Conservation (phyloP, 2,329 filamentous ascomycete genomes). For the Microsporum canis region DNA sequence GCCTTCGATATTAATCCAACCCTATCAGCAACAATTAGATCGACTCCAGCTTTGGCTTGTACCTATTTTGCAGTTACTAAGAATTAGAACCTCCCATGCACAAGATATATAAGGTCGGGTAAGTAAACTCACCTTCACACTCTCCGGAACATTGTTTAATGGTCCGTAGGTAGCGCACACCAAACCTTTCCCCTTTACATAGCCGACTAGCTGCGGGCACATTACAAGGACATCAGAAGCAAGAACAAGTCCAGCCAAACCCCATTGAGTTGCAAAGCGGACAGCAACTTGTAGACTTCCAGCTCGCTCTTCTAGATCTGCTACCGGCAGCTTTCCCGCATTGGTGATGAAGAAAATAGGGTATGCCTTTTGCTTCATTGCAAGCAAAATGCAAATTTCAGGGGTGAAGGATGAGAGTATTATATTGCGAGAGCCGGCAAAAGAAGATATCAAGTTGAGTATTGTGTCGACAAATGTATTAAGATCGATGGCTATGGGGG, state of each 20-base stretch:
- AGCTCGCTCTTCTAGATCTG: constrained; percentile 24
- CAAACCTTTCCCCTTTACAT: constrained; percentile 26
- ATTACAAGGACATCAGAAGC: constrained; percentile 28
- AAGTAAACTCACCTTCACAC: constrained; percentile 15
- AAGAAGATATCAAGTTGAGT: constrained; percentile 22
- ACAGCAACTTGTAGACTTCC: constrained; percentile 29
- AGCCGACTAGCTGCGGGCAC: constrained; percentile 27
- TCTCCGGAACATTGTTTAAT: constrained; percentile 24
- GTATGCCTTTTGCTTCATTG: constrained; percentile 17
- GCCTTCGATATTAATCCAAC: constrained; percentile 13
- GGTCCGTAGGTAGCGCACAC: constrained; percentile 27
- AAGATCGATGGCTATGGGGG: constrained; percentile 28
- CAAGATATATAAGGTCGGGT: not conserved
- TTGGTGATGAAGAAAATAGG: constrained; percentile 23
- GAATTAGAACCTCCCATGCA: not conserved
- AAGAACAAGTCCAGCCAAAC: constrained; percentile 28
- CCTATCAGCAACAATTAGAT: constrained; percentile 17
- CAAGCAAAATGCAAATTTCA: constrained; percentile 21
- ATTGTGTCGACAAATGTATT: constrained; percentile 32
- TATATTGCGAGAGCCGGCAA: constrained; percentile 21
- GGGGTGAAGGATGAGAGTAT: constrained; percentile 23
- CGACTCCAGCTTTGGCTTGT: constrained; percentile 17
- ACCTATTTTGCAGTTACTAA: constrained; percentile 8
- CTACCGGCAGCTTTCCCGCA: constrained; percentile 17
- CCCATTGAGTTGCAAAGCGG: constrained; percentile 31